Conservation (phyloP, 2,329 filamentous ascomycete genomes). For the Dactylellina leptospora region DNA sequence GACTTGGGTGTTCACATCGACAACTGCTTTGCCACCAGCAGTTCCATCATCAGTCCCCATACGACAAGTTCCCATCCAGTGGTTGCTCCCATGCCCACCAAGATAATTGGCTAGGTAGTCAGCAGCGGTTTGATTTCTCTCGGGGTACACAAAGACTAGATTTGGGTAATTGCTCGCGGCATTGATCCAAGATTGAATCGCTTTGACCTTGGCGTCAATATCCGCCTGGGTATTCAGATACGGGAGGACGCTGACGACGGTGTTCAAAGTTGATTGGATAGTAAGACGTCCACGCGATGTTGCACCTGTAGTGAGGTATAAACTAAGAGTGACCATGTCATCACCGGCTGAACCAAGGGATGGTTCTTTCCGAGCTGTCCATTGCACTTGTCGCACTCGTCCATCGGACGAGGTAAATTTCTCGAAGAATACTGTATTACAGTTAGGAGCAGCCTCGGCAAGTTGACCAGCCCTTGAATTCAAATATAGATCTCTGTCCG, state of each 20-base stretch:
- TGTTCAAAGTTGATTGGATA: slow-evolving; percentile 60
- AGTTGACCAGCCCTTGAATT: slow-evolving; percentile 65
- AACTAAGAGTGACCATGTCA: slow-evolving; percentile 63
- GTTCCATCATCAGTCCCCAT: slow-evolving; percentile 69
- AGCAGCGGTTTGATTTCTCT: slow-evolving; percentile 65
- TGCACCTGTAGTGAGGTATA: slow-evolving; percentile 66
- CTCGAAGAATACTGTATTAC: slow-evolving; percentile 56
- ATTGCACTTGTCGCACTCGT: slow-evolving; percentile 71
- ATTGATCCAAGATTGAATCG: slow-evolving; percentile 69
- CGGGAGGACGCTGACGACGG: slow-evolving; percentile 67
- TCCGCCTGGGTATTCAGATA: slow-evolving; percentile 70
- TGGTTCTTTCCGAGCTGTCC: slow-evolving; percentile 72
- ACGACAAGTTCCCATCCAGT: slow-evolving; percentile 67
- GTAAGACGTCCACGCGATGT: slow-evolving; percentile 64
- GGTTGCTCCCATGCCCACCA: slow-evolving; percentile 55
- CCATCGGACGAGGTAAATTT: slow-evolving; percentile 65
- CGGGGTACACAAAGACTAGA: slow-evolving; percentile 68
- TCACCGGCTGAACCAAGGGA: slow-evolving; percentile 62
- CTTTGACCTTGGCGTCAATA: slow-evolving; percentile 70
- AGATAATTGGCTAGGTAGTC: slow-evolving; percentile 57
- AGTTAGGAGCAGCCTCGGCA: slow-evolving; percentile 63
- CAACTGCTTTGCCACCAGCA: slow-evolving; percentile 63
- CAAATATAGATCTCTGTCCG: slow-evolving; percentile 64
- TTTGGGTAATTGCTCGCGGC: slow-evolving; percentile 66
- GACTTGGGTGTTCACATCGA: slow-evolving; percentile 71